Evolutionary conservation across 2,329 filamentous ascomycete species (phyloP).

Genomic region (Scytalidium lignicola): DNA sequence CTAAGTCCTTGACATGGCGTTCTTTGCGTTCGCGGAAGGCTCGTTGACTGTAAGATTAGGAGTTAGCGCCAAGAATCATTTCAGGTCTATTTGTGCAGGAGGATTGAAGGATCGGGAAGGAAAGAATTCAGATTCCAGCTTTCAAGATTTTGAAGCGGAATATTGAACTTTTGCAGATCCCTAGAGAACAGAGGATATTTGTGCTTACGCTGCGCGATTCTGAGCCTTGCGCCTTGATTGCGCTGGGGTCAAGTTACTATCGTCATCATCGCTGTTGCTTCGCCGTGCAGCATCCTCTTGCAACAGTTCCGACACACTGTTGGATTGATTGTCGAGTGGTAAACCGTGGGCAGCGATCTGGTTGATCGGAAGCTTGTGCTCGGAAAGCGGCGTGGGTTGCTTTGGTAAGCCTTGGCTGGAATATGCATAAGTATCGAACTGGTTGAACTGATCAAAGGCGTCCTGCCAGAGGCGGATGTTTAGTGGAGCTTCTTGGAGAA

Average conservation of each 20-base stretch:
- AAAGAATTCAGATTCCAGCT: neutral
- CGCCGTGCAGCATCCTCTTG: constrained; percentile 15
- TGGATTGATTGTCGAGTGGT: neutral
- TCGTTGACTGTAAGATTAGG: constrained; percentile 61
- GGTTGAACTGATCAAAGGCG: constrained; percentile 23
- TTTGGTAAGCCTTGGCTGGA: constrained; percentile 9
- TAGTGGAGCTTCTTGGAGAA: neutral
- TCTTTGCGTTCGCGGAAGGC: constrained; percentile 97
- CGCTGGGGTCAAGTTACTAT: constrained; percentile 50
- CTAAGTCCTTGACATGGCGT: constrained; percentile 86
- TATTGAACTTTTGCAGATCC: neutral
- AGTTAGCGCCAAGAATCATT: neutral
- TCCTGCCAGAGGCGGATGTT: constrained; percentile 15
- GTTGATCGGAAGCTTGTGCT: constrained; percentile 19
- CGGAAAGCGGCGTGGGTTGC: constrained; percentile 19
- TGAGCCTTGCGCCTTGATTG: constrained; percentile 63
- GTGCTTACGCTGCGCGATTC: constrained; percentile 65
- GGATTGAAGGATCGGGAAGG: neutral
- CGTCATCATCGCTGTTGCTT: constrained; percentile 34
- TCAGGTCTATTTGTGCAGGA: too few species aligned
- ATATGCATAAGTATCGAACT: constrained; percentile 20
- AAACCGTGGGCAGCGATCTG: neutral
- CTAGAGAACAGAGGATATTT: constrained; percentile 1
- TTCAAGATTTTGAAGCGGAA: too few species aligned
- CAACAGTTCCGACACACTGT: constrained; percentile 20